Evolutionary conservation across 192 early-diverging fungal genomes (phyloP).

Genomic region (Linnemannia elongata): DNA sequence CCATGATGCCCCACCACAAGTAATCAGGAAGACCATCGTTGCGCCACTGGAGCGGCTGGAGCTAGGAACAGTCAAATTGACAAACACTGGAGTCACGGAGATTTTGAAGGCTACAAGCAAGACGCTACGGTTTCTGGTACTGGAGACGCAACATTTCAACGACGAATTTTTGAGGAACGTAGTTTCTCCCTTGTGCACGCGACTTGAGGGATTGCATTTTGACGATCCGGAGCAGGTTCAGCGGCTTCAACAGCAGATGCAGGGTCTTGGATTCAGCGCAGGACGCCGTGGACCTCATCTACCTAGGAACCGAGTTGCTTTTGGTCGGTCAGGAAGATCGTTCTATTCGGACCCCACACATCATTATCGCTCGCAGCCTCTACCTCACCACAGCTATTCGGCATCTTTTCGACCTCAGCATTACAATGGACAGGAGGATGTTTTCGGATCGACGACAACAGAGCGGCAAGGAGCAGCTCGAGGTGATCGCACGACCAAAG

Average conservation of each 20-base stretch:
- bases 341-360: slow-evolving; percentile 27
- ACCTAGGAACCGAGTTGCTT: slow-evolving; percentile 27
- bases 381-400: not conserved
- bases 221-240: slow-evolving; percentile 41
- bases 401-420: not conserved
- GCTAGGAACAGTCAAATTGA: slow-evolving; percentile 33
- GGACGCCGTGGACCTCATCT: slow-evolving; percentile 24
- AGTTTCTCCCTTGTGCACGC: slow-evolving; percentile 26
- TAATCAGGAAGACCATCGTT: slow-evolving; percentile 21
- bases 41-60: slow-evolving; percentile 51
- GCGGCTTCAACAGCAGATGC: slow-evolving; percentile 37
- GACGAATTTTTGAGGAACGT: slow-evolving; percentile 36
- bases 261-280: slow-evolving; percentile 40
- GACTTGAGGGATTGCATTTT: slow-evolving; percentile 45
- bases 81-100: slow-evolving; percentile 23
- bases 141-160: slow-evolving; percentile 49
- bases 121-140: slow-evolving; percentile 41
- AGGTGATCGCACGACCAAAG: not conserved
- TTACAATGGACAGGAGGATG: not conserved
- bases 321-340: slow-evolving; percentile 31
- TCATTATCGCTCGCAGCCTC: not conserved
- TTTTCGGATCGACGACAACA: not conserved
- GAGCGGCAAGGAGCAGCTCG: not conserved
- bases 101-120: slow-evolving; percentile 37
- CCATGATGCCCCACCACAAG: not conserved